These are phyloP conservation scores for Nosema muscidifuracis DNA, from an alignment of 371 early-diverging fungal species.

Conservation along the genomic window DNA sequence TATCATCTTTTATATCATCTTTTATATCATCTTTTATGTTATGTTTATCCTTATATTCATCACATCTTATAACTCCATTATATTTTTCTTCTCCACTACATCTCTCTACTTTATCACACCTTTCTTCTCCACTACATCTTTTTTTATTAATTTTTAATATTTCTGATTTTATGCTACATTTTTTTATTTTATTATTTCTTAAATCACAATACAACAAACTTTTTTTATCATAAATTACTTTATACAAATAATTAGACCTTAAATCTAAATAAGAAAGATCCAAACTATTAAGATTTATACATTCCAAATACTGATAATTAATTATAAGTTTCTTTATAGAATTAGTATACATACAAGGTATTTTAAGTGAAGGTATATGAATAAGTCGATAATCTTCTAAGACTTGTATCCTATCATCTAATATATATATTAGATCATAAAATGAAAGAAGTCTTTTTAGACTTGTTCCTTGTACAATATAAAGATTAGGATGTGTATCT, in stretches of 20 bases:
- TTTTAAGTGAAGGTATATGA: neutral
- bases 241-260: neutral
- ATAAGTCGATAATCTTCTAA: neutral
- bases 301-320: neutral
- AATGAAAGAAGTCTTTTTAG: neutral
- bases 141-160: neutral
- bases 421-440: neutral
- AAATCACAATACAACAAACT: neutral
- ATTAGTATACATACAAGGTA: neutral
- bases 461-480: neutral
- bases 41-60: too few species aligned
- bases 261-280: neutral
- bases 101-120: too few species aligned
- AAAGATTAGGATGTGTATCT: neutral
- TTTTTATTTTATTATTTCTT: constrained; percentile 8
- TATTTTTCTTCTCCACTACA: too few species aligned
- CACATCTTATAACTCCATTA: too few species aligned
- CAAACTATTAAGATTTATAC: neutral
- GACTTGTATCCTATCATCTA: neutral
- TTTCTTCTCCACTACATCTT: neutral
- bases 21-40: neutral
- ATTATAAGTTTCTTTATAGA: neutral
- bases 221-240: constrained; percentile 1
- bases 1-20: neutral
- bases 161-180: neutral